Base-by-base conservation (phyloP, 441 rosid genomes). In the Jatropha podagrica region DNA sequence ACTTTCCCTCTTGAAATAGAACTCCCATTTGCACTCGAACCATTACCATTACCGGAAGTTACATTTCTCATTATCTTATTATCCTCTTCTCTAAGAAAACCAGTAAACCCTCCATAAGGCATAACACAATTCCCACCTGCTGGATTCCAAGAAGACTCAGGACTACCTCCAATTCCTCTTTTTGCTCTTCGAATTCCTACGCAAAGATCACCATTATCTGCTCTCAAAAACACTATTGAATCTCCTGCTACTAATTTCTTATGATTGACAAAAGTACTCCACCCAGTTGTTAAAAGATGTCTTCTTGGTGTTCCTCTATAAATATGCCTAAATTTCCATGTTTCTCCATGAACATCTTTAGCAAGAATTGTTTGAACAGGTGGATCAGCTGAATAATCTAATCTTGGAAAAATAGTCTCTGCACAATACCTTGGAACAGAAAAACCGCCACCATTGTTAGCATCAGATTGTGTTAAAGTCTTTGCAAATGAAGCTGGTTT, bases 361-460 rank as follows among this genome's bases (percentile, higher is more conserved):
- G 96, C 99, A 44, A 90, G 86, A 79, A 96, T 87, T 32, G 89
- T 92, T 88, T 96, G 99, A 48, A 96, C 99, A 0, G 99, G 99
- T 1, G 99, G 99, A 67, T 96, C 99, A 0, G 93, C 96, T 2
- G 85, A 84, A 76, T 91, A 96, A 76, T 96, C 98, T 77, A 96
- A 60, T 54, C 89, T 80, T 0, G 99, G 99, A 75, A 96, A 96
- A 56, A 96, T 96, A 1, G 96, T 96, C 87, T 96, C 98, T 0
- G 99, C 99, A 27, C 99, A 96, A 67, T 94, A 96, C 14, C 99
- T 89, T 0, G 99, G 99, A 52, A 96, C 99, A 1, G 99, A 96
- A 83, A 96, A 96, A 3, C 99, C 99, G 0, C 99, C 99, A 11
- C 99, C 99, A 48, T 96, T 96, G 66, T 96, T 96, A 42, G 99